Percentiles rank a stretch among this genome's conserved stretches.
Evolutionary conservation across 2,329 filamentous ascomycete genomes (phyloP).

Genomic region (Venturia aucupariae): DNA sequence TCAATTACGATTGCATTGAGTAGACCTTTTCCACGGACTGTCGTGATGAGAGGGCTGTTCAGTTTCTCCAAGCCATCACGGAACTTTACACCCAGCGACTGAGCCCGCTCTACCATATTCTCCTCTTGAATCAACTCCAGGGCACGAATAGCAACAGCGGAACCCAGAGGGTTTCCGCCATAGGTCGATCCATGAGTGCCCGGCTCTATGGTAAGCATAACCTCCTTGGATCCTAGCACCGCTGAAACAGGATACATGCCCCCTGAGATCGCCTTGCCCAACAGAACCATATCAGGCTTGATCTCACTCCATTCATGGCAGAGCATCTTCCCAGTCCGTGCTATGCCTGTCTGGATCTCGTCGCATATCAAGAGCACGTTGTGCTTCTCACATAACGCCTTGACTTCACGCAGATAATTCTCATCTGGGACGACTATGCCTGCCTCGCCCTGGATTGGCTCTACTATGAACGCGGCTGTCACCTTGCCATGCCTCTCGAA

Average conservation of each 20-base stretch:
- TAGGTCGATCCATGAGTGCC: constrained; percentile 98
- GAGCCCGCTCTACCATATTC: constrained; percentile 72
- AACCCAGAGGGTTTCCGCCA: constrained; percentile 91
- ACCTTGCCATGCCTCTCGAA: constrained; percentile 74
- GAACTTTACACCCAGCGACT: constrained; percentile 74
- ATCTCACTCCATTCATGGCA: constrained; percentile 92
- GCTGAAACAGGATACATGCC: constrained; percentile 99
- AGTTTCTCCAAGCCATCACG: constrained; percentile 67
- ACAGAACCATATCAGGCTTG: constrained; percentile 87
- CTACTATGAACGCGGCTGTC: constrained; percentile 86
- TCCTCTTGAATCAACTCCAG: constrained; percentile 92
- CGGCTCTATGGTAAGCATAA: constrained; percentile 93
- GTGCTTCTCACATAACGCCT: constrained; percentile 84
- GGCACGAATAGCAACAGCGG: constrained; percentile 88
- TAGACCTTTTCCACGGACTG: constrained; percentile 82
- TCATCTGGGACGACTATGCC: constrained; percentile 92
- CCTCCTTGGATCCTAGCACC: constrained; percentile 76
- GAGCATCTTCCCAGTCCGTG: constrained; percentile 85
- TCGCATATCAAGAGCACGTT: constrained; percentile 95
- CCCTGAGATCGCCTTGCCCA: constrained; percentile 95
- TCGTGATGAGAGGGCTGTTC: constrained; percentile 69
- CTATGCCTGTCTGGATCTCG: constrained; percentile 97
- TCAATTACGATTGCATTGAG: constrained; percentile 96
- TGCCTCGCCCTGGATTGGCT: constrained; percentile 95
- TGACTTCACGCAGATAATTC: constrained; percentile 71